Base-by-base conservation (phyloP, 371 early-diverging fungal species). In the Entomophthora muscae region DNA sequence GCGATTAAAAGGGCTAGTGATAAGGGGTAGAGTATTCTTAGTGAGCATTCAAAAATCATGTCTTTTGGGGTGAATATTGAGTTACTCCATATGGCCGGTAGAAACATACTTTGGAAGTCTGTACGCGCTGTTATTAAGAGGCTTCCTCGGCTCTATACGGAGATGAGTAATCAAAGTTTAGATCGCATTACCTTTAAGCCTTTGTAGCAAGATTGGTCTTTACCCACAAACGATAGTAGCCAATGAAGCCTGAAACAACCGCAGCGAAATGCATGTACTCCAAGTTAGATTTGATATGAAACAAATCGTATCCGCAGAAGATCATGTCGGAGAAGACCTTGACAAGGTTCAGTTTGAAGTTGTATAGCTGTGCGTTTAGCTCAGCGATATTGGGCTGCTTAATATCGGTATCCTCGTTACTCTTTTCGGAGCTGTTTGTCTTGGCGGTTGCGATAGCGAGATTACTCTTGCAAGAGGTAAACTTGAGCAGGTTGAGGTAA, bases 221-320 rank as follows among this genome's bases (percentile, higher is more conserved):
- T 21, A 22, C 42, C 31, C 31, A 59, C 12, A 59, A 24, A 22
- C 60, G 31, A 17, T 21, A 32, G 7, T 30, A 30, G 31, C 60
- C 33, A 7, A 59, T 59, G 23, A 23, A 32, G 3, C 60, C 60
- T 23, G 32, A 32, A 10, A 59, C 60, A 32, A 59, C 24, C 31
- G 33, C 60, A 59, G 32, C 33, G 7, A 32, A 32, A 33, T 59
- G 60, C 60, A 32, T 30, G 24, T 32, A 32, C 27, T 59, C 32
- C 12, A n/a, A 3, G 24, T 59, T 22, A 12, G 31, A 32, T 22
- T 29, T 59, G 24, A 59, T 59, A 52, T 80, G 72, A 71, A 83
- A 81, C 63, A 86, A 81, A 65, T 83, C 78, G 63, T 83, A 84
- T 33, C 80, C 78, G 76, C 84, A 84, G 71, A 84, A 84, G 33